Conservation (phyloP, 2,329 filamentous ascomycete genomes). For the Fusarium guadeloupense region DNA sequence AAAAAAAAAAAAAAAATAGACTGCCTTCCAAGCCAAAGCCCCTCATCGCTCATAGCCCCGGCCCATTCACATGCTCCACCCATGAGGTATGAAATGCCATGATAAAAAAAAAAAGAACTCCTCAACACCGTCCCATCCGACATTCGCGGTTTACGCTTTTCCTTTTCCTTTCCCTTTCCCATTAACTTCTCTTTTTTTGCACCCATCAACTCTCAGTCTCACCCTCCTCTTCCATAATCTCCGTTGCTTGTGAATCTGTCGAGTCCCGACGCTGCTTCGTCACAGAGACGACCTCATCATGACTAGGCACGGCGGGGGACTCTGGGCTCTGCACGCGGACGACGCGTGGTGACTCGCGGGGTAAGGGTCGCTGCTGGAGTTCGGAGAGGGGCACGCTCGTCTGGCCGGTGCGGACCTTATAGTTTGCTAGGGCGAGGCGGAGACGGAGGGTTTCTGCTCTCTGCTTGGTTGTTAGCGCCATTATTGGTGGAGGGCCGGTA, state of each 20-base stretch:
- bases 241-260: conserved; percentile 28
- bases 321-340: conserved; percentile 41
- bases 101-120: conserved; percentile 16
- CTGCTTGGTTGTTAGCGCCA: conserved; percentile 47
- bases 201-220: conserved; percentile 5
- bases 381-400: conserved; percentile 70
- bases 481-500: neutral
- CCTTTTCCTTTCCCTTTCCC: neutral
- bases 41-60: conserved; percentile 3
- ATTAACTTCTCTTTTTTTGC: neutral
- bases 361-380: conserved; percentile 56
- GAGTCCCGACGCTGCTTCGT: conserved; percentile 23
- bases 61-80: conserved; percentile 11
- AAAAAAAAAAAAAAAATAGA: neutral
- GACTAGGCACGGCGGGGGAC: neutral
- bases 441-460: conserved; percentile 73
- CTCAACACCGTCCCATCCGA: conserved; percentile 15
- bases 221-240: conserved; percentile 17
- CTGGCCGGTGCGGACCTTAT: conserved; percentile 80
- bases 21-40: conserved; percentile 9
- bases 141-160: too few relatives aligned
- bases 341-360: conserved; percentile 30
- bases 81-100: conserved; percentile 8
- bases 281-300: conserved; percentile 3
- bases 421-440: conserved; percentile 75